Evolutionary conservation across 2,329 filamentous ascomycete genomes (phyloP).

Genomic region (Aspergillus fructus): DNA sequence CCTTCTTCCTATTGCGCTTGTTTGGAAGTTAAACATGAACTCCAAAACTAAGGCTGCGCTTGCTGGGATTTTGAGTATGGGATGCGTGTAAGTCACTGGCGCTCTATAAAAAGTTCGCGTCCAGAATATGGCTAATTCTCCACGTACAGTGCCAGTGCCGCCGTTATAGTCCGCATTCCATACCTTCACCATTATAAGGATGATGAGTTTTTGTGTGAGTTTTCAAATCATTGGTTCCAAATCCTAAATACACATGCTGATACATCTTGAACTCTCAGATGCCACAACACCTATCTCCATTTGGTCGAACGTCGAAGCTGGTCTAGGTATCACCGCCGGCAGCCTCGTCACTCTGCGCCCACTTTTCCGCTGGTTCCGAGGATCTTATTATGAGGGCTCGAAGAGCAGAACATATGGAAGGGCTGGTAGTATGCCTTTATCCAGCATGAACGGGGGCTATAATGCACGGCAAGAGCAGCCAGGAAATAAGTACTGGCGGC

Average conservation of each 20-base stretch:
- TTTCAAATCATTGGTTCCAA: neutral
- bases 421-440: constrained; percentile 30
- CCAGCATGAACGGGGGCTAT: constrained; percentile 26
- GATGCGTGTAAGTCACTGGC: constrained; percentile 46
- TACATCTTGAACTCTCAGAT: constrained; percentile 19
- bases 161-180: constrained; percentile 38
- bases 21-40: constrained; percentile 58
- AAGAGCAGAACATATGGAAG: constrained; percentile 24
- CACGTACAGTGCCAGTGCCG: constrained; percentile 31
- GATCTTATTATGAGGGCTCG: constrained; percentile 25
- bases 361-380: constrained; percentile 43
- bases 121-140: constrained; percentile 7
- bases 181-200: constrained; percentile 35
- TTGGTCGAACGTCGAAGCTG: constrained; percentile 41
- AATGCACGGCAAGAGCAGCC: constrained; percentile 17
- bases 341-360: constrained; percentile 52
- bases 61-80: constrained; percentile 56
- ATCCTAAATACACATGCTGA: constrained; percentile 13
- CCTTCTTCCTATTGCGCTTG: constrained; percentile 55
- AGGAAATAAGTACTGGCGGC: constrained; percentile 31
- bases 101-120: constrained; percentile 6
- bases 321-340: constrained; percentile 46
- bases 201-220: constrained; percentile 35
- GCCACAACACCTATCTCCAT: constrained; percentile 40
- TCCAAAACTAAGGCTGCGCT: constrained; percentile 52